Base-by-base conservation (phyloP, 495 filamentous ascomycete species). In the Paragyromitra xinjiangensis region DNA sequence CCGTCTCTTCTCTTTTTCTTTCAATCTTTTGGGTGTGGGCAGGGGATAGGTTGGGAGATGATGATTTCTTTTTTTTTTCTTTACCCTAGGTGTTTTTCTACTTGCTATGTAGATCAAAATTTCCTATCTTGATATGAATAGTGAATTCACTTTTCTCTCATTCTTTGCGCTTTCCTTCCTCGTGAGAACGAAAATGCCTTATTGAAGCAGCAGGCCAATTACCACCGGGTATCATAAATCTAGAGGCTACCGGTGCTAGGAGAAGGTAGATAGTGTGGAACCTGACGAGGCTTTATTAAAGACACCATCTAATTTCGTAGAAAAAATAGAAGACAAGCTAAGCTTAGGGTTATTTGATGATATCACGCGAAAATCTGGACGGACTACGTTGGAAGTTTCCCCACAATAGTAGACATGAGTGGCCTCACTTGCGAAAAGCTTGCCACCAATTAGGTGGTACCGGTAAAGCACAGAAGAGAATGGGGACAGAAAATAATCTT, bases 401-500 rank as follows among this genome's bases (percentile, higher is more conserved):
- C 29, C 29, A 34, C 3, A 8, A 44, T 24, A 3, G 24, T 53
- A 1, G 26, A 40, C 29, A 16, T 5, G 9, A 14, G 12, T 11
- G 6, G n/a, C 16, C n/a, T 71, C 68, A 62, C 56, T 26, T 48
- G 39, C 6, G 22, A 26, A n/a, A 8, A 9, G 12, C 29, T 34
- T 3, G 4, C 1, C 1, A 3, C 29, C 2, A 34, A 34, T 44
- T 14, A 16, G 34, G 19, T 53, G 24, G n/a, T 14, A 64, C 4
- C 11, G 53, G 39, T 22, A 53, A 69, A 14, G 16, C 22, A 64
- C 16, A 37, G 14, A 44, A 62, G 44, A 8, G 58, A 9, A n/a
- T 50, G 14, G 44, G 14, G 69, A 61, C 69, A 77, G 64, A 26
- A 59, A 69, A 73, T 61, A 66, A 51, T 73, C 61, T 66, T 73